Base-by-base conservation (phyloP, 441 rosid species). In the Croton setiger region DNA sequence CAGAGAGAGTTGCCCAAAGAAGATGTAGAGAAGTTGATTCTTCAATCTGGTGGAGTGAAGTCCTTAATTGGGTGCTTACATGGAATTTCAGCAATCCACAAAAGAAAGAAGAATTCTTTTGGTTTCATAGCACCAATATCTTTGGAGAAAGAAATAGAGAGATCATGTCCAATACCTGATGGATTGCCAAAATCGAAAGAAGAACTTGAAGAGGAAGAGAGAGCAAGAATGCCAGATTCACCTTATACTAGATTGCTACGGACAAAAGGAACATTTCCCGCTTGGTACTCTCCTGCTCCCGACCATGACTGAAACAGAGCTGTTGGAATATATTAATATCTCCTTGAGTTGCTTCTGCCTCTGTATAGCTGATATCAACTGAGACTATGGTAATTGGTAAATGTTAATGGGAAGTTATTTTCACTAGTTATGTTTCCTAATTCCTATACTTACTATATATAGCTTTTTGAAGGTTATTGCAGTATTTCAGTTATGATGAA, bases 201-300 rank as follows among this genome's bases (percentile, higher is more conserved):
- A 60, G 96, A 92, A 72, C 57, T 92, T 6, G 90, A 89, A 51
- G 94, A 88, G 79, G 94, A 92, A 84, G 96, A 88, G 79, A 82
- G 69, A 52, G 82, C 73, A n/a, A 84, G 66, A 76, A 79, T 89
- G 97, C 91, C 92, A 0, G 94, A 92, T 73, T 89, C 93, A 0
- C 80, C 87, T 1, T 88, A 55, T 72, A 89, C 94, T 0, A 82
- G 82, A 71, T 67, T 92, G 72, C 94, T 89, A 74, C 83, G 94
- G 69, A 39, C 69, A 17, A 89, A 76, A 71, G 96, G 90, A 48
- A 84, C 71, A 18, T 63, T 20, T 69, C 95, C 95, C 52, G 88
- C 89, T 49, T 89, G 93, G 93, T 91, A 85, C 79, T 79, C 96
- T 44, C 90, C 78, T 35, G 77, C 61, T 48, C 92, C 97, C 7